Conservation (phyloP, 2,329 filamentous ascomycete species). For the Rosellinia necatrix region DNA sequence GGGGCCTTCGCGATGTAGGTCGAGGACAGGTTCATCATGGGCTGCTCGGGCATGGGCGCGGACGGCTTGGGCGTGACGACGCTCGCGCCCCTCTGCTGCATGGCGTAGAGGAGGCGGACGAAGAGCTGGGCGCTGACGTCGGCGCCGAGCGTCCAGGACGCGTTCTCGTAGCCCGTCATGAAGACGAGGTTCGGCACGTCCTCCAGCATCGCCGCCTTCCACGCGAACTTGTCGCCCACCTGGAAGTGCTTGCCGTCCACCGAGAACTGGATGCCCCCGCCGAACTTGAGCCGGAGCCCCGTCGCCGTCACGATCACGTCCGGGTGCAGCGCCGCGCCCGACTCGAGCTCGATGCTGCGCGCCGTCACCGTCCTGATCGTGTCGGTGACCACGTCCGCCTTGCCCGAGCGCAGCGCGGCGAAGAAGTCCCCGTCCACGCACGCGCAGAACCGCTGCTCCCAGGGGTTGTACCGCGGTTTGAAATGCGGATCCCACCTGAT, state of each 20-base stretch:
- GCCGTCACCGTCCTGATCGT: slow-evolving; percentile 56
- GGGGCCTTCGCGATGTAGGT: slow-evolving; percentile 47
- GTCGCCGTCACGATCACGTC: slow-evolving; percentile 75
- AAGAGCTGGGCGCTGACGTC: slow-evolving; percentile 57
- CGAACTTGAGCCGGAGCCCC: slow-evolving; percentile 63
- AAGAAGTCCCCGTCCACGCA: slow-evolving; percentile 63
- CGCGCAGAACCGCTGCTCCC: slow-evolving; percentile 78
- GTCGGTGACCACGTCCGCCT: slow-evolving; percentile 56
- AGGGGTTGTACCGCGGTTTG: slow-evolving; percentile 66
- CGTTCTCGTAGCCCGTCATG: slow-evolving; percentile 68
- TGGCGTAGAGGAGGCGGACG: slow-evolving; percentile 54
- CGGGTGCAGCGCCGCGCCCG: slow-evolving; percentile 57
- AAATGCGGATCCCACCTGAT: slow-evolving; percentile 66
- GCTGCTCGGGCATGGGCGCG: slow-evolving; percentile 17
- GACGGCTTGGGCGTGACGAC: slow-evolving; percentile 23
- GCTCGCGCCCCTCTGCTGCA: slow-evolving; percentile 41
- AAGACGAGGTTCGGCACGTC: slow-evolving; percentile 67
- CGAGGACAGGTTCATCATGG: slow-evolving; percentile 43
- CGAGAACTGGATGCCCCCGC: slow-evolving; percentile 55
- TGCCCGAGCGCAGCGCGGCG: slow-evolving; percentile 50
- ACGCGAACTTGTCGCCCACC: slow-evolving; percentile 58
- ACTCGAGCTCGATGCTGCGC: slow-evolving; percentile 52
- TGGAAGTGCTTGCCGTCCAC: slow-evolving; percentile 60
- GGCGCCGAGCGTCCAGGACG: slow-evolving; percentile 70
- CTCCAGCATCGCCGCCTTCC: slow-evolving; percentile 69